Conservation (phyloP, 78 protist genomes). For the Dictyostelium capitatum region DNA sequence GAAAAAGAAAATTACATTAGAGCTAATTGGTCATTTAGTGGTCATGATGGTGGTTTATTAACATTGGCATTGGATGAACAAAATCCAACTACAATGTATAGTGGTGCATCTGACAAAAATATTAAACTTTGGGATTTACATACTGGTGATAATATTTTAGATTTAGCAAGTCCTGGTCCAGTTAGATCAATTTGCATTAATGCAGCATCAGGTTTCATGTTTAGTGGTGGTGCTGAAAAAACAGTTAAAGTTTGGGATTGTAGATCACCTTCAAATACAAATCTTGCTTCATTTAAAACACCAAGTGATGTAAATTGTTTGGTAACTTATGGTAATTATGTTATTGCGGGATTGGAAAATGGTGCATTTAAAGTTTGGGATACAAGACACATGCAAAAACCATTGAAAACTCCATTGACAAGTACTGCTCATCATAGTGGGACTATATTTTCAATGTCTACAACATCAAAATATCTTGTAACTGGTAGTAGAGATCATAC, state of each 20-base stretch:
- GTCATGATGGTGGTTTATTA: slow-evolving; percentile 61
- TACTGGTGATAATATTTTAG: slow-evolving; percentile 60
- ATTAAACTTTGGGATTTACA: slow-evolving; percentile 71
- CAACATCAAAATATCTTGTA: slow-evolving; percentile 36
- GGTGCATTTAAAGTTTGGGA: slow-evolving; percentile 68
- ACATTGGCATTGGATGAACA: slow-evolving; percentile 31
- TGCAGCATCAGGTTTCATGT: slow-evolving; percentile 28
- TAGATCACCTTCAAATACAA: not conserved
- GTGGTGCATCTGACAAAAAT: slow-evolving; percentile 57
- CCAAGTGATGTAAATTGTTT: slow-evolving; percentile 28
- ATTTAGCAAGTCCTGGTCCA: slow-evolving; percentile 42
- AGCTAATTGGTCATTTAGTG: slow-evolving; percentile 48
- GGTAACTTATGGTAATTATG: slow-evolving; percentile 30
- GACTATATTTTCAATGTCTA: slow-evolving; percentile 28
- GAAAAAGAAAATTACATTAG: slow-evolving; percentile 32
- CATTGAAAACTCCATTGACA: slow-evolving; percentile 49
- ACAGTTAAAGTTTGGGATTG: slow-evolving; percentile 40
- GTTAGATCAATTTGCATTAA: slow-evolving; percentile 33
- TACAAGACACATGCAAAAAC: slow-evolving; percentile 14
- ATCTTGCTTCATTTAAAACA: not conserved
- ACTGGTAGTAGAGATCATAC: slow-evolving; percentile 68
- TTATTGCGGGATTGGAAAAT: slow-evolving; percentile 59
- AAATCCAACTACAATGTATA: not conserved
- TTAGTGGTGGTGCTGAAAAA: slow-evolving; percentile 69
- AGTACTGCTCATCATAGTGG: slow-evolving; percentile 10